A percentile compares a stretch with the other conserved stretches of the same genome.
phyloP scores from a whole-genome alignment of 805 yeast species.

The Saturnispora hagleri region DNA sequence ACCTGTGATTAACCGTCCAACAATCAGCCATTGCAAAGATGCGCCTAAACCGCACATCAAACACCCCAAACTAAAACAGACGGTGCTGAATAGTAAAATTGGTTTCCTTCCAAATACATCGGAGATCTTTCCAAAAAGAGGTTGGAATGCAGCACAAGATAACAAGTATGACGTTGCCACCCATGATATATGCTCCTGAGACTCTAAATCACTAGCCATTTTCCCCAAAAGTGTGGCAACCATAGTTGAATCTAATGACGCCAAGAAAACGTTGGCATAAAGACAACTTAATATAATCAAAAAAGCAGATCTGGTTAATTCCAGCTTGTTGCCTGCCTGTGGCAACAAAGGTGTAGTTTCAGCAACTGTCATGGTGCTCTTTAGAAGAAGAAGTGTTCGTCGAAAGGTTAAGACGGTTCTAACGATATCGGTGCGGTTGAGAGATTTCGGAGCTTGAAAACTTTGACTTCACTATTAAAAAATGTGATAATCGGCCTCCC shows the following conservation, averaged over 20 bases:
- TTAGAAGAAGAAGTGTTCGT: neutral
- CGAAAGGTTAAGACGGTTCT: neutral
- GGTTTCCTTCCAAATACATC: conserved; percentile 45
- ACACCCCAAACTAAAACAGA: conserved; percentile 32
- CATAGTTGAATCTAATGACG: conserved; percentile 46
- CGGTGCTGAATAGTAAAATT: conserved; percentile 27
- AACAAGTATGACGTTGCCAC: conserved; percentile 35
- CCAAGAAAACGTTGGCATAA: conserved; percentile 29
- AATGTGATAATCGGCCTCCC: neutral
- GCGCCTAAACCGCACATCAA: conserved; percentile 33
- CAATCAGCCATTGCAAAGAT: conserved; percentile 35
- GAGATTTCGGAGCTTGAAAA: neutral
- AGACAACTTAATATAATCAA: conserved; percentile 14
- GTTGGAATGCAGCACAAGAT: conserved; percentile 42
- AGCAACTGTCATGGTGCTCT: neutral
- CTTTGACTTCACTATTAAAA: neutral
- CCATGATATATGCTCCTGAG: conserved; percentile 35
- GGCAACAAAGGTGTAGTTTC: conserved; percentile 6
- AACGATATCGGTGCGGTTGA: neutral
- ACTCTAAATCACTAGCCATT: conserved; percentile 43
- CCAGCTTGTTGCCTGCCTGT: neutral
- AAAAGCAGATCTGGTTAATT: conserved; percentile 7
- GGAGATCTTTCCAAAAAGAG: conserved; percentile 44
- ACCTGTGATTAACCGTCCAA: conserved; percentile 69
- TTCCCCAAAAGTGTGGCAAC: conserved; percentile 43